These are phyloP conservation scores for Penicillium riverlandense DNA, from an alignment of 495 filamentous ascomycete genomes.

Conservation along the genomic window DNA sequence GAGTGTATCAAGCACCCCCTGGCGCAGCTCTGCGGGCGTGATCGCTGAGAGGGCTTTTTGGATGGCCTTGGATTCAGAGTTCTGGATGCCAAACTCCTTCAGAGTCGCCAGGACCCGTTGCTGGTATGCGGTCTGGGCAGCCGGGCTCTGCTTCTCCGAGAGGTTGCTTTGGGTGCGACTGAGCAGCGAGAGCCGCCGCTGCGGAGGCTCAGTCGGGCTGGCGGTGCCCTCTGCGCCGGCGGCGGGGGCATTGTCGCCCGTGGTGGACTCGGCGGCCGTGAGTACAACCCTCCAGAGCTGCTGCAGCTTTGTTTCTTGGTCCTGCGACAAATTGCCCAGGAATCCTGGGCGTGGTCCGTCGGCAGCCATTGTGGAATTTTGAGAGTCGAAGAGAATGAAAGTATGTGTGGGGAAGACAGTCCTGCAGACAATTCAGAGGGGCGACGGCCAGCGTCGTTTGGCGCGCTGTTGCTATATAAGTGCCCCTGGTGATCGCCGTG, in stretches of 20 bases:
- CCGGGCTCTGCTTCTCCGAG: conserved; percentile 13
- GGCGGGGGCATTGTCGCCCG: conserved; percentile 8
- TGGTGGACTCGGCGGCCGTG: conserved; percentile 55
- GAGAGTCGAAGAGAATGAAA: too few relatives aligned
- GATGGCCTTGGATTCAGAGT: conserved; percentile 22
- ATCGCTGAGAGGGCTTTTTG: conserved; percentile 29
- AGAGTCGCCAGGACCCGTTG: conserved; percentile 18
- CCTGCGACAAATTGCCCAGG: conserved; percentile 72
- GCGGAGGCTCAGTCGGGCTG: conserved; percentile 8
- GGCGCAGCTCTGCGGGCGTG: conserved; percentile 61
- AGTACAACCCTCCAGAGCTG: conserved; percentile 73
- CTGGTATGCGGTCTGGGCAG: conserved; percentile 8
- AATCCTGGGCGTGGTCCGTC: conserved; percentile 52
- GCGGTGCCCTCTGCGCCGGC: conserved; percentile 3
- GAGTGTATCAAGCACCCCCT: conserved; percentile 74
- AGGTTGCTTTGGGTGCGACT: conserved; percentile 19
- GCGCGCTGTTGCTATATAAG: too few relatives aligned
- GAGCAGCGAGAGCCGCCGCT: conserved; percentile 18
- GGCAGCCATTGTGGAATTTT: conserved; percentile 9
- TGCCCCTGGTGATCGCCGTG: too few relatives aligned
- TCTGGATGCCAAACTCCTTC: conserved; percentile 14
- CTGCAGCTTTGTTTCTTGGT: conserved; percentile 77
- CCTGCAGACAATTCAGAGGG: too few relatives aligned
- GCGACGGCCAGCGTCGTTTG: too few relatives aligned
- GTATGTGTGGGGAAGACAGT: too few relatives aligned